Evolutionary conservation across 78 protist species (phyloP).

Genomic region (Capsaspora owczarzaki): DNA sequence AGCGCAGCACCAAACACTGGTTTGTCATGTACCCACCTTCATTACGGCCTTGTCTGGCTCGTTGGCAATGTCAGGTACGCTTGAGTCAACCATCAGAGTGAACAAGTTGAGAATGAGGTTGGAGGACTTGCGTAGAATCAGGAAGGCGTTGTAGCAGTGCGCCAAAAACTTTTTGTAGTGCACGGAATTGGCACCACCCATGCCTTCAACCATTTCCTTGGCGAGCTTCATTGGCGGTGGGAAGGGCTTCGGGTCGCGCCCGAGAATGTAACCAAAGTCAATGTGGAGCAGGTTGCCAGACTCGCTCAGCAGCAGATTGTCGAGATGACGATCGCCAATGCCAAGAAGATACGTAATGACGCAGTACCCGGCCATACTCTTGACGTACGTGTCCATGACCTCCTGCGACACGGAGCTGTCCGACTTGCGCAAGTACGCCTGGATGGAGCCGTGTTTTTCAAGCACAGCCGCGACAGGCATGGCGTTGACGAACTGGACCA

Average conservation of each 20-base stretch:
- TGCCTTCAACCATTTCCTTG: constrained; percentile 92
- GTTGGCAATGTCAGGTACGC: constrained; percentile 63
- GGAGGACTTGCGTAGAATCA: constrained; percentile 77
- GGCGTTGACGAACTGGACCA: constrained; percentile 21
- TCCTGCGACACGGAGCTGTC: constrained; percentile 54
- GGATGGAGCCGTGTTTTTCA: constrained; percentile 57
- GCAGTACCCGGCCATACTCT: constrained; percentile 87
- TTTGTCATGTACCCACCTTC: constrained; percentile 15
- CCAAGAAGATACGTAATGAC: constrained; percentile 90
- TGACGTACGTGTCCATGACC: constrained; percentile 39
- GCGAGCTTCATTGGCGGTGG: constrained; percentile 91
- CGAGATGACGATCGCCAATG: constrained; percentile 91
- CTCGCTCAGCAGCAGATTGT: constrained; percentile 75
- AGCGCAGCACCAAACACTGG: background rate
- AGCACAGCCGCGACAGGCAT: constrained; percentile 52
- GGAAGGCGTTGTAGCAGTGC: constrained; percentile 80
- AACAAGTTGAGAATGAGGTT: constrained; percentile 82
- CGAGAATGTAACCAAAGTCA: constrained; percentile 95
- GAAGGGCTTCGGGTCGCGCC: constrained; percentile 87
- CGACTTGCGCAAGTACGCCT: constrained; percentile 42
- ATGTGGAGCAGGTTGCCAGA: constrained; percentile 85
- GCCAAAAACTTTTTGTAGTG: constrained; percentile 60
- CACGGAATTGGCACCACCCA: constrained; percentile 84
- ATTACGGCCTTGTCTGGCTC: constrained; percentile 44
- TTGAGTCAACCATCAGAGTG: constrained; percentile 85